phyloP scores from a whole-genome alignment of 495 filamentous ascomycete species.

The Penicillium goetzii region DNA sequence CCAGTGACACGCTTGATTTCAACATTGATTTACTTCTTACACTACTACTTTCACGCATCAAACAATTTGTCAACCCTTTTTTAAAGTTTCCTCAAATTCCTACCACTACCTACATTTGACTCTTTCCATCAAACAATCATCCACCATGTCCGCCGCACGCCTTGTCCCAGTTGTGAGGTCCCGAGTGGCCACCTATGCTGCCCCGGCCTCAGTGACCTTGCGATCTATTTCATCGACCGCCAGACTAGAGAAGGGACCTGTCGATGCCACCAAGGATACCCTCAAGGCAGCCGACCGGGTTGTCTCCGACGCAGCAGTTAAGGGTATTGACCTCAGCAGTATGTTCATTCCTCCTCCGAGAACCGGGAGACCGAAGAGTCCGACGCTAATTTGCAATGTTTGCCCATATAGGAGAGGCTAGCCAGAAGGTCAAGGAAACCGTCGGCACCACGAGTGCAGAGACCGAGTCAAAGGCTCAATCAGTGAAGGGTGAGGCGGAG shows the following conservation, averaged over 20 bases:
- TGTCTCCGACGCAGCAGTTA: constrained; percentile 58
- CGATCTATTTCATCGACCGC: constrained; percentile 41
- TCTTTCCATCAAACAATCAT: constrained; percentile 2
- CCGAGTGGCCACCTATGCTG: constrained; percentile 20
- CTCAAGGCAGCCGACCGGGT: constrained; percentile 58
- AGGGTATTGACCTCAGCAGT: constrained; percentile 65
- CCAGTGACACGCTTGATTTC: neutral
- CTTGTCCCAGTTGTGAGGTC: constrained; percentile 30
- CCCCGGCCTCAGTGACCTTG: constrained; percentile 25
- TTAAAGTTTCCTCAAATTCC: neutral
- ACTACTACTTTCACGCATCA: neutral
- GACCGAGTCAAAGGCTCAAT: constrained; percentile 38
- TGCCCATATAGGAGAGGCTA: constrained; percentile 47
- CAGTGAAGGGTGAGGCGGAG: constrained; percentile 48
- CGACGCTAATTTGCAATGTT: constrained; percentile 13
- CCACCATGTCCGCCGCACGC: constrained; percentile 29
- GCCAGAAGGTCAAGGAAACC: constrained; percentile 44
- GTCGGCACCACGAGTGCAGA: constrained; percentile 39
- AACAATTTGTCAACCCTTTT: no score
- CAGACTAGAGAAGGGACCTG: constrained; percentile 36
- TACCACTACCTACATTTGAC: neutral
- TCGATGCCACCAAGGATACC: constrained; percentile 59
- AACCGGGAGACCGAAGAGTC: neutral
- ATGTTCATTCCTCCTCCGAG: constrained; percentile 30
- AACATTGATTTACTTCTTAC: neutral